Percentiles rank a stretch among this genome's conserved stretches.
Evolutionary conservation across 345 rosid species (phyloP).

Genomic region (Eucalyptus dawsonii): DNA sequence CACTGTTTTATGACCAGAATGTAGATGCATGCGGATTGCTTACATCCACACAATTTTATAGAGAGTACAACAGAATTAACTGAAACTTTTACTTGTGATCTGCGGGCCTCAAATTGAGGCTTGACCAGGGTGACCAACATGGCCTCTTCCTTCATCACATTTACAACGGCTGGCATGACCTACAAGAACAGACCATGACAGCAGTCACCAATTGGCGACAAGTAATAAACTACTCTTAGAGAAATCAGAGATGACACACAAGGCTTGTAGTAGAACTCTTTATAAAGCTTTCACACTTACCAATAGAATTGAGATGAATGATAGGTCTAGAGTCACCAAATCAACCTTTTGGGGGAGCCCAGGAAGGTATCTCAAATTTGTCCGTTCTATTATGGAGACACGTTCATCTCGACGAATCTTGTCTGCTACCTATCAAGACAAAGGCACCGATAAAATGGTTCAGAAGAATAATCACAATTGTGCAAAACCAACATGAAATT

Average conservation of each 20-base stretch:
- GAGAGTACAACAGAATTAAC: not conserved
- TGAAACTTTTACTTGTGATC: conserved; percentile 56
- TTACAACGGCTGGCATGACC: conserved; percentile 92
- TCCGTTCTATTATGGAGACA: conserved; percentile 70
- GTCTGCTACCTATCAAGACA: conserved; percentile 63
- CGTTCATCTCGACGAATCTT: conserved; percentile 69
- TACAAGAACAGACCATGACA: not conserved
- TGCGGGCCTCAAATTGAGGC: conserved; percentile 92
- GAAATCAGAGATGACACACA: not conserved
- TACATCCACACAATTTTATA: not conserved
- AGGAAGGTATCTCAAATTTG: conserved; percentile 79
- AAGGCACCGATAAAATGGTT: not conserved
- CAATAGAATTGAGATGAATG: conserved; percentile 86
- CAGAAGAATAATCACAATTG: not conserved
- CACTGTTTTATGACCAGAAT: not conserved
- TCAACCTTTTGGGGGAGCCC: conserved; percentile 80
- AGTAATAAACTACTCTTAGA: not conserved
- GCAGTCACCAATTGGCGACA: not conserved
- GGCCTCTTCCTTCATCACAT: conserved; percentile 77
- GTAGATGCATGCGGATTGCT: not conserved
- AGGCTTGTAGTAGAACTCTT: not conserved
- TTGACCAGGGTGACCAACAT: conserved; percentile 66
- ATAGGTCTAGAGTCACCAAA: conserved; percentile 90
- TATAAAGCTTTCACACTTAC: conserved; percentile 16
- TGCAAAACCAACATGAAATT: not conserved